Percentiles rank a stretch among this genome's conserved stretches.
These are phyloP conservation scores for Linnemannia hyalina DNA, from an alignment of 192 early-diverging fungal genomes.

Conservation along the genomic window DNA sequence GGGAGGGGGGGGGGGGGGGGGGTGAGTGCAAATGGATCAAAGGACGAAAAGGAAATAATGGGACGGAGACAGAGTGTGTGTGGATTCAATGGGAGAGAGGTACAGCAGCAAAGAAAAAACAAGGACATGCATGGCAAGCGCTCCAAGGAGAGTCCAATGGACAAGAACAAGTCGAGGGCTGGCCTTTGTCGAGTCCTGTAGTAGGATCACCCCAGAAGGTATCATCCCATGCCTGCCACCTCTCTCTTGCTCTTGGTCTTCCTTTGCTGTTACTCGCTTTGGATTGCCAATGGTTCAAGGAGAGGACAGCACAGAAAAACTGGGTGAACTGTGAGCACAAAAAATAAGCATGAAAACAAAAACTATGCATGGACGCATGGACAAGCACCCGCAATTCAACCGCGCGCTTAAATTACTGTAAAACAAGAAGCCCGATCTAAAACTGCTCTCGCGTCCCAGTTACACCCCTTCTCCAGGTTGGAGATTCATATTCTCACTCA, in stretches of 20 bases:
- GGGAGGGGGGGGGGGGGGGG: constrained; percentile 20
- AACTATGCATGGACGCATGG: constrained; percentile 7
- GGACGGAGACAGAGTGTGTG: not conserved
- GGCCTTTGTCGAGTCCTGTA: not conserved
- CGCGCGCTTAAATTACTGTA: not conserved
- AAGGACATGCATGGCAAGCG: constrained; percentile 6
- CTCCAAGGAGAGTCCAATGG: not conserved
- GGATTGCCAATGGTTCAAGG: too few species aligned
- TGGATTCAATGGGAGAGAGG: not conserved
- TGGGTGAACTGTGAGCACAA: not conserved
- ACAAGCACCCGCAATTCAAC: not conserved
- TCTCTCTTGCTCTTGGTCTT: not conserved
- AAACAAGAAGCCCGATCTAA: too few species aligned
- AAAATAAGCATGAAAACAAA: too few species aligned
- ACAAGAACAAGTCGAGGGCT: not conserved
- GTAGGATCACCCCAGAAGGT: not conserved
- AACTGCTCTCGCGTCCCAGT: too few species aligned
- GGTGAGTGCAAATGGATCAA: not conserved
- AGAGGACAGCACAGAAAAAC: too few species aligned
- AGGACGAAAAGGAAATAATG: not conserved
- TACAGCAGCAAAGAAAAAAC: not conserved
- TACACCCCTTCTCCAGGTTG: too few species aligned
- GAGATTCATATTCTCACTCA: too few species aligned
- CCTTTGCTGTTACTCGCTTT: too few species aligned
- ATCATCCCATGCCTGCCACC: not conserved